A percentile compares a stretch with the other conserved stretches of the same genome.
phyloP scores from a whole-genome alignment of 1,284 basidiomycete species.

The Sanguinoderma infundibulare region DNA sequence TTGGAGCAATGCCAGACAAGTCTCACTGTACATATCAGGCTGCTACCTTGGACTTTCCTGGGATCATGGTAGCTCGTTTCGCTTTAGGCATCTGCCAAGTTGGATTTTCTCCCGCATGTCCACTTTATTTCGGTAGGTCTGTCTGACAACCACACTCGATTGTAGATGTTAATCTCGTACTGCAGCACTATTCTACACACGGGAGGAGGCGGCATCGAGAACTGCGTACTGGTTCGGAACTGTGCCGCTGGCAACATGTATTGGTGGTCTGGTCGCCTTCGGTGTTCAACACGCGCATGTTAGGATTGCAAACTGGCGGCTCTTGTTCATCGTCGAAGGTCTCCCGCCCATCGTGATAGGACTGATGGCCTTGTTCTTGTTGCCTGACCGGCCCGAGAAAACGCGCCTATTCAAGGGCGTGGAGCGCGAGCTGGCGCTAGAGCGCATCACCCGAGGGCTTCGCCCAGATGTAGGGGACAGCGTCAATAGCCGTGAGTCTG shows the following conservation, averaged over 20 bases:
- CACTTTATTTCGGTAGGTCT: slow-evolving; percentile 67
- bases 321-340: slow-evolving; percentile 83
- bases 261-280: slow-evolving; percentile 80
- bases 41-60: slow-evolving; percentile 57
- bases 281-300: slow-evolving; percentile 64
- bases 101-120: slow-evolving; percentile 73
- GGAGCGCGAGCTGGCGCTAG: slow-evolving; percentile 75
- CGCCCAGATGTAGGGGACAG: slow-evolving; percentile 69
- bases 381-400: slow-evolving; percentile 82
- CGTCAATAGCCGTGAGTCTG: slow-evolving; percentile 62
- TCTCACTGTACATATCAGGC: slow-evolving; percentile 44
- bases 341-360: slow-evolving; percentile 73
- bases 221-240: slow-evolving; percentile 83
- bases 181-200: slow-evolving; percentile 77
- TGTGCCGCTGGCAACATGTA: slow-evolving; percentile 79
- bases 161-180: background rate
- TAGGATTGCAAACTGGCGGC: slow-evolving; percentile 60
- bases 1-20: background rate
- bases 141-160: too few relatives aligned
- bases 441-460: slow-evolving; percentile 73
- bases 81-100: slow-evolving; percentile 75
- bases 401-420: slow-evolving; percentile 71
- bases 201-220: slow-evolving; percentile 69
- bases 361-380: slow-evolving; percentile 61
- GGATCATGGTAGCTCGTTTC: slow-evolving; percentile 61